phyloP scores from a whole-genome alignment of 345 rosid species.

The Noccaea bulbosa region DNA sequence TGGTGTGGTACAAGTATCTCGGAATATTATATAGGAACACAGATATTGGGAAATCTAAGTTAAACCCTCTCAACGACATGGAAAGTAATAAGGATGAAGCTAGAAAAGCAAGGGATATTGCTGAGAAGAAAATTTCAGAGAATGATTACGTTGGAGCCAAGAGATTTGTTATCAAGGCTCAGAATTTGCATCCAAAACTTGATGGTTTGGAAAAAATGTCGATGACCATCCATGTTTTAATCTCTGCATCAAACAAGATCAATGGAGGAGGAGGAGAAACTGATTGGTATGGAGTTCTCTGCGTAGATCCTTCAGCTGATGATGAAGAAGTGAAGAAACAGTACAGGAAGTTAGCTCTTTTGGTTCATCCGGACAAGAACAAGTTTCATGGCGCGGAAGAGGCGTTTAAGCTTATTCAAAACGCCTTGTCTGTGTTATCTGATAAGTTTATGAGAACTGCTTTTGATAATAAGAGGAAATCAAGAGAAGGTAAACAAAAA shows the following conservation, averaged over 20 bases:
- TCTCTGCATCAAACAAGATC: constrained; percentile 9
- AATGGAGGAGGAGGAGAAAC: constrained; percentile 44
- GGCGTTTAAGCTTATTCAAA: constrained; percentile 69
- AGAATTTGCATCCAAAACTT: constrained; percentile 34
- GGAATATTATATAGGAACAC: background rate
- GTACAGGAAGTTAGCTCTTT: constrained; percentile 64
- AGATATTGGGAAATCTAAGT: background rate
- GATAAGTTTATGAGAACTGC: constrained; percentile 61
- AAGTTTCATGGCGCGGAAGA: constrained; percentile 71
- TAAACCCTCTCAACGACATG: constrained; percentile 4
- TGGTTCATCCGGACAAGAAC: constrained; percentile 88
- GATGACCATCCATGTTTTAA: constrained; percentile 20
- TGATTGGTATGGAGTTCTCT: constrained; percentile 75
- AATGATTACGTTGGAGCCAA: constrained; percentile 5
- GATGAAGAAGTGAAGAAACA: constrained; percentile 64
- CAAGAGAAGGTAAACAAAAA: background rate
- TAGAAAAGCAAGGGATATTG: constrained; percentile 9
- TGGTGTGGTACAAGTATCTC: background rate
- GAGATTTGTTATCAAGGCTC: constrained; percentile 1
- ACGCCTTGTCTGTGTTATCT: constrained; percentile 75
- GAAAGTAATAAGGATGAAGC: background rate
- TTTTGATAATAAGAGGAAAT: constrained; percentile 63
- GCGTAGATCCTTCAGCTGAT: constrained; percentile 62
- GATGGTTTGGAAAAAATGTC: constrained; percentile 15
- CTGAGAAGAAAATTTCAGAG: constrained; percentile 12